Base-by-base conservation (phyloP, 1,284 basidiomycete species). In the Ustilago cynodontis region DNA sequence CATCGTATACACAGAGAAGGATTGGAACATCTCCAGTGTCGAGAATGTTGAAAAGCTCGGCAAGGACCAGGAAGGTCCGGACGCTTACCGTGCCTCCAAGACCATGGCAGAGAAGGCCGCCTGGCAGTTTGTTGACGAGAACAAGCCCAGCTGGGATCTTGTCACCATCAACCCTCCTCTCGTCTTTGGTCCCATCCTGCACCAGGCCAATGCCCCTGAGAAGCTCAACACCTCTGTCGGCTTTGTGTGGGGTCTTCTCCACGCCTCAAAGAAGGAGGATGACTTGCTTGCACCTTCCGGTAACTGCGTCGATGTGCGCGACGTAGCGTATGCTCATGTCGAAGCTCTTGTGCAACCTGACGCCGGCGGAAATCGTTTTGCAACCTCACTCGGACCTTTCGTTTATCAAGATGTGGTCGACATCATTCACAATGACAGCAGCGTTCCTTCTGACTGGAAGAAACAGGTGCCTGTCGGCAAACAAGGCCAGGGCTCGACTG, bases 1-100 rank as follows among this genome's bases (percentile, higher is more conserved):
- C 55, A 59, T 61, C 22, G 61, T 64, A n/a, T 84, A 69, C 69
- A 71, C 73, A 22, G 77, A 91, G 75, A 67, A 81, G n/a, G 89
- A 92, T 83, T 94, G 92, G 92, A 92, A 93, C 87, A 84, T 89
- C 9, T 87, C 88, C 43, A 88, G 89, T 3, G 85, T 89, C n/a
- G 82, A 88, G 24, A 86, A 89, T 14, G 78, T 71, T 22, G 57
- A 77, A 50, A 66, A 79, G 26, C 61, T 74, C 18, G 79, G 77
- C 57, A 76, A 79, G 33, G 66, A 72, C 13, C 65, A 78, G 22
- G 67, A 52, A 87, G 91, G n/a, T 14, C 83, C 82, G 20, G 87
- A 88, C 16, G 89, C 90, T 29, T 86, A 86, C 69, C 74, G 75
- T 2, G 82, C 1, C 55, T 89, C 89, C 26, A 93, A 94, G 87